Base-by-base conservation (phyloP, 2,329 filamentous ascomycete species). In the Penicillium brevicompactum region DNA sequence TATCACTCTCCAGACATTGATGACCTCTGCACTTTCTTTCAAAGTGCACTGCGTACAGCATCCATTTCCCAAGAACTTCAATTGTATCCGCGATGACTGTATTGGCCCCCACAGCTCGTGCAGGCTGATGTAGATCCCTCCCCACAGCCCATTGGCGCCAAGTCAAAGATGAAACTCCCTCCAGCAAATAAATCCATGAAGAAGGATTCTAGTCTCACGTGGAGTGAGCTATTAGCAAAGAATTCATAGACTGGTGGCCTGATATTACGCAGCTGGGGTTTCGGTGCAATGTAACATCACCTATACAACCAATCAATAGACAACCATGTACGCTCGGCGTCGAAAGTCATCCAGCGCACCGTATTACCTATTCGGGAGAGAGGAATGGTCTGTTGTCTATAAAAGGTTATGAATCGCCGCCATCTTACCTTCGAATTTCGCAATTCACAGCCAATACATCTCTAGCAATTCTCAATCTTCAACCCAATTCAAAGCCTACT, bases 231-330 rank as follows among this genome's bases (percentile, higher is more conserved):
- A 7, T 11, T 9, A 10, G n/a, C 38, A 21, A 41, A 22, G 7
- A 2, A 14, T n/a, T 4, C 7, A 13, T n/a, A 37, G 11, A 37
- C 14, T 50, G 47, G 47, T 24, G 47, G 47, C 47, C 47, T 50
- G 40, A 43, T 27, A 43, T 40, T 37, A n/a, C 27, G 32, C 47
- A 50, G 24, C 22, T 50, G 47, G 40, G 21, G 16, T 2, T 18
- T 9, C 18, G 21, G 22, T 50, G 47, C 47, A 21, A 50, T 50
- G 47, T 50, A 50, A 50, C 47, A 37, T 43, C 31, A 21, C 18
- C 24, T 22, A 21, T 7, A 50, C 31, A 43, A 40, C 47, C 24
- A 50, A 50, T 42, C 47, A 50, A 21, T 34, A 11, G 5, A n/a
- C n/a, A 4, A 37, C 4, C 14, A 37, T 43, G 16, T 11, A 16